Base-by-base conservation (phyloP, 192 early-diverging fungal genomes). In the Coemansia sp. region DNA sequence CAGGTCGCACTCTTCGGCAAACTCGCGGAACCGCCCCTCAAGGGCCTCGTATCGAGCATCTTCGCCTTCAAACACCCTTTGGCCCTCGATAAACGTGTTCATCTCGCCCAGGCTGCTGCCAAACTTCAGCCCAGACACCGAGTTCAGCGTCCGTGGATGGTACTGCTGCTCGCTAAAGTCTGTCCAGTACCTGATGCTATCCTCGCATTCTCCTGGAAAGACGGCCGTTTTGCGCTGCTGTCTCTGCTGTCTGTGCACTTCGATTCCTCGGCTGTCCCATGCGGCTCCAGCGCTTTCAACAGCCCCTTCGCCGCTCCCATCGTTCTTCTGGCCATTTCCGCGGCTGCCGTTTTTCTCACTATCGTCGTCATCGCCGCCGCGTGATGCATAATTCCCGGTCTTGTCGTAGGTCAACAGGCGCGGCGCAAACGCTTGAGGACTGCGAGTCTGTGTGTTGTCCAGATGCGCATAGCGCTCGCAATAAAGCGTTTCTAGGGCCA, bases 401-500 rank as follows among this genome's bases (percentile, higher is more conserved):
- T 91, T 64, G 63, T 98, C 96, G 64, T 88, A 91, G 33, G 93
- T 77, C 63, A 98, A 56, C 7, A 89, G 77, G 33, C 96, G 85
- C 18, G 96, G 96, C 28, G 86, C 87, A 66, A 85, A 91, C 11
- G 86, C 90, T 57, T 84, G 42, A 7, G 8, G 31, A 5, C 18
- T 56, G 56, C 48, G 64, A 67, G 85, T 80, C 68, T 62, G 72
- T 40, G 57, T 67, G 28, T 80, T 84, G 34, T 69, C 72, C 32
- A 73, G 64, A 30, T 18, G 56, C 28, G 6, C 58, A 30, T 74
- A 14, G 0, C 86, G 86, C 7, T 80, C 34, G 30, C 89, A 75
- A 68, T 84, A 90, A 4, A 91, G 68, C 40, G 85, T 79, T 69
- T 86, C 83, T 59, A 88, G 87, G 69, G 85, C 80, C 22, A 89